Evolutionary conservation across 2,329 filamentous ascomycete species (phyloP).

Genomic region (Colletotrichum siamense): DNA sequence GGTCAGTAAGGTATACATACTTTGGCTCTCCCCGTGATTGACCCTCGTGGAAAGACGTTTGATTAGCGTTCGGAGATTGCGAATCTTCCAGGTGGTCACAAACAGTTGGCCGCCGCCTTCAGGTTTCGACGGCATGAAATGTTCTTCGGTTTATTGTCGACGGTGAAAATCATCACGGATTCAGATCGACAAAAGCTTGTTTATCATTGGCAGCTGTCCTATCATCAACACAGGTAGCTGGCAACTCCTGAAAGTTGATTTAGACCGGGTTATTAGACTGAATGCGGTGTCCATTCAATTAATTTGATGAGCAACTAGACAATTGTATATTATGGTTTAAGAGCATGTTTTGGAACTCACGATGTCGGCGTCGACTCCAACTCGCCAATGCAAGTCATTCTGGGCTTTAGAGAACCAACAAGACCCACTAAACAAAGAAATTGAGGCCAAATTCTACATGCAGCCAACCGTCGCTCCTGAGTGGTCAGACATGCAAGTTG

Average conservation of each 20-base stretch:
- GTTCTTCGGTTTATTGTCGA: neutral
- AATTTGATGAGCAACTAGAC: neutral
- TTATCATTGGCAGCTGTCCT: neutral
- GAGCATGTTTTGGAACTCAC: neutral
- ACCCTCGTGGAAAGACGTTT: neutral
- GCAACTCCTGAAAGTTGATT: neutral
- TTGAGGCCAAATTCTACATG: neutral
- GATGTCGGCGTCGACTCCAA: neutral
- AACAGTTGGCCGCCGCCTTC: neutral
- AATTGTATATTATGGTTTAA: accelerated
- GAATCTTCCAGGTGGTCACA: neutral
- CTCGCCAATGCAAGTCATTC: neutral
- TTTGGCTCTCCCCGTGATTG: neutral
- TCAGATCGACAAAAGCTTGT: no score
- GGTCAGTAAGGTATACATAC: neutral
- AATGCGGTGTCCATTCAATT: neutral
- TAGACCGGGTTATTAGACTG: neutral
- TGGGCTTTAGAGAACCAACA: neutral
- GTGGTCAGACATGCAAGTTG: neutral
- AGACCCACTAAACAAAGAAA: neutral
- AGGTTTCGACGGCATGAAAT: neutral
- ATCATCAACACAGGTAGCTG: neutral
- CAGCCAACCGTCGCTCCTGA: neutral
- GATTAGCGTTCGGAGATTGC: neutral
- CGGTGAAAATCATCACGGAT: neutral